Base-by-base conservation (phyloP, 2,329 filamentous ascomycete genomes). In the Microsporum audouinii region DNA sequence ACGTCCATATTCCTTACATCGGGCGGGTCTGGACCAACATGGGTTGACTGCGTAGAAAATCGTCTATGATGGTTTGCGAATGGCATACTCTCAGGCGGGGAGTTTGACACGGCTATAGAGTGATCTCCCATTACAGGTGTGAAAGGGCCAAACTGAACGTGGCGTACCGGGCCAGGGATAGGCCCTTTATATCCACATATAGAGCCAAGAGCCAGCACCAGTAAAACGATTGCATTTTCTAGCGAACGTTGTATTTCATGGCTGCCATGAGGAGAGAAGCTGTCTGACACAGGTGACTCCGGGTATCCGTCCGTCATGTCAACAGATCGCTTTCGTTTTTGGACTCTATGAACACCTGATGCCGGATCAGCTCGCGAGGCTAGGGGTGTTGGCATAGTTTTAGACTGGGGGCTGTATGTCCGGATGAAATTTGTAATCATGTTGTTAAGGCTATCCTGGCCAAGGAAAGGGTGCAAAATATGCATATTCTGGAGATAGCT, bases 191-290 rank as follows among this genome's bases (percentile, higher is more conserved):
- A 75, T 62, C 79, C 73, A 67, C 89, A 92, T 10, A 97, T 88
- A 69, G 90, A 91, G 17, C 94, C 94, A 4, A 99, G 77, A 0
- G 92, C 92, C 60, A 97, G 79, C 0, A 96, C 84, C 2, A 92
- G 79, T 1, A 96, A 80, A 0, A 96, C 83, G 43, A 97, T 80
- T 0, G 91, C 91, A 66, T 89, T 95, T 59, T 85, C 82, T 14
- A 94, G 84, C 5, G 87, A 89, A 59, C 86, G 72, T 53, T 76
- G 75, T 23, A 79, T 73, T n/a, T 68, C 61, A 10, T 61, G 57
- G 27, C 62, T 58, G 7, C 41, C 14, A n/a, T 10, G 36, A 27
- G 57, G 17, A 53, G 17, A 41, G 41, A 56, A 59, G 55, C 59
- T 57, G 38, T 63, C 62, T 38, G 60, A 62, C 2, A 45, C 62